Base-by-base conservation (phyloP, 352 stramenopile genomes). In the Aphanomyces euteiches region DNA sequence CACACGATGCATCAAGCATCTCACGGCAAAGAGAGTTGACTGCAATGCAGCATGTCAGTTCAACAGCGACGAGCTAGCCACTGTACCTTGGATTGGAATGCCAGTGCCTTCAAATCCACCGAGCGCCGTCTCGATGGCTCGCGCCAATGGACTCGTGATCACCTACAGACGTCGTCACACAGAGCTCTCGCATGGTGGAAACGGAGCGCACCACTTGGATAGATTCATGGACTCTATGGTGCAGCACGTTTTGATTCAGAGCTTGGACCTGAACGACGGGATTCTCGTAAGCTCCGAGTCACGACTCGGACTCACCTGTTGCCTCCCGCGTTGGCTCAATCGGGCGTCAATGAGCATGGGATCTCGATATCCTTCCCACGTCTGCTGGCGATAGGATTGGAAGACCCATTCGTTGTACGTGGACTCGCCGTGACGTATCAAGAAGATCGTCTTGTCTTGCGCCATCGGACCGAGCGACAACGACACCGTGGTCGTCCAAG, bases 321-420 rank as follows among this genome's bases (percentile, higher is more conserved):
- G 74, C 72, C 84, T 74, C 58, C 88, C 88, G 66, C 90, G 88
- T 65, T 47, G 63, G 72, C 84, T 94, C 34, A 95, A 76, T 21
- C 78, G 86, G 39, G 88, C 83, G 59, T 94, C 88, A 38, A 92
- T 72, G 73, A 94, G 88, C 88, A 93, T 94, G 13, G 88, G 86
- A 43, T 94, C 86, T 53, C 84, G 84, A 47, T 90, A 82, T 75
- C 79, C 90, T 58, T 92, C 77, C 88, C 86, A 95, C 59, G 86
- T 88, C 67, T 93, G 94, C 73, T 86, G 91, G 66, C 73, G 79
- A 37, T 93, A 74, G 56, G 85, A 94, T 66, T 72, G 80, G 53
- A 78, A 84, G 60, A 85, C 85, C 88, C 88, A 95, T 75, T 93
- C 86, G 66, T 95, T 95, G 75, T 86, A 95, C 57, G 87, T 90